Evolutionary conservation across 495 filamentous ascomycete species (phyloP).

Genomic region (Wilcoxina mikolae): DNA sequence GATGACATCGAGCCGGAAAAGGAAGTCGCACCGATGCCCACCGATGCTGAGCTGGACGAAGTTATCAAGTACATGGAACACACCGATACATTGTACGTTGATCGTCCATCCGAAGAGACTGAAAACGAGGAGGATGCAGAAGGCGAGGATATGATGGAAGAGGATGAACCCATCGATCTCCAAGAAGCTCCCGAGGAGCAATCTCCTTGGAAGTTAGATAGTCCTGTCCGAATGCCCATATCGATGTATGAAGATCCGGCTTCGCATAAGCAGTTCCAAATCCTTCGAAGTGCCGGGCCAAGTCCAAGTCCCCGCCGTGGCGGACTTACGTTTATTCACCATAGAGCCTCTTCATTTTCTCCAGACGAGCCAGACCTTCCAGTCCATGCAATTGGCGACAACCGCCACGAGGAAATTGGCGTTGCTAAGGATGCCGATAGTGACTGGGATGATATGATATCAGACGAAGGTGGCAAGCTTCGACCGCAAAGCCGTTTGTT

Average conservation of each 20-base stretch:
- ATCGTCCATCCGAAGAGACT: slow-evolving; percentile 5
- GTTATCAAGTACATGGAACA: slow-evolving; percentile 17
- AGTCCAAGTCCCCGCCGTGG: slow-evolving; percentile 20
- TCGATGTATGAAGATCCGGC: slow-evolving; percentile 18
- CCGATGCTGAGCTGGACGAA: slow-evolving; percentile 27
- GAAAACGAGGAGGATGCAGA: slow-evolving; percentile 13
- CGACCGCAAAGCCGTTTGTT: slow-evolving; percentile 49
- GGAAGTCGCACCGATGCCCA: slow-evolving; percentile 18
- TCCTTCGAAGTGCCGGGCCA: slow-evolving; percentile 21
- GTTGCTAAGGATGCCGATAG: slow-evolving; percentile 33
- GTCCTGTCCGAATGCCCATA: slow-evolving; percentile 13
- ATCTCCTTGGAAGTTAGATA: slow-evolving; percentile 17
- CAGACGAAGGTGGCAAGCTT: slow-evolving; percentile 63
- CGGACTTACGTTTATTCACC: slow-evolving; percentile 8
- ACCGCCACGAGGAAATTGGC: slow-evolving; percentile 17
- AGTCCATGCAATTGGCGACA: slow-evolving; percentile 13
- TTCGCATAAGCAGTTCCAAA: slow-evolving; percentile 17
- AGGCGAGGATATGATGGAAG: neutral
- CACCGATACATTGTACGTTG: slow-evolving; percentile 12
- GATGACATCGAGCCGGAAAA: slow-evolving; percentile 13
- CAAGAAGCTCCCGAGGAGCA: neutral
- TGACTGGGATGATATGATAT: slow-evolving; percentile 83
- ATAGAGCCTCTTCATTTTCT: slow-evolving; percentile 24
- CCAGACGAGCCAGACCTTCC: slow-evolving; percentile 14
- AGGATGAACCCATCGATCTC: neutral